phyloP scores from a whole-genome alignment of 73 alveolate genomes.

The Tetrahymena malaccensis region DNA sequence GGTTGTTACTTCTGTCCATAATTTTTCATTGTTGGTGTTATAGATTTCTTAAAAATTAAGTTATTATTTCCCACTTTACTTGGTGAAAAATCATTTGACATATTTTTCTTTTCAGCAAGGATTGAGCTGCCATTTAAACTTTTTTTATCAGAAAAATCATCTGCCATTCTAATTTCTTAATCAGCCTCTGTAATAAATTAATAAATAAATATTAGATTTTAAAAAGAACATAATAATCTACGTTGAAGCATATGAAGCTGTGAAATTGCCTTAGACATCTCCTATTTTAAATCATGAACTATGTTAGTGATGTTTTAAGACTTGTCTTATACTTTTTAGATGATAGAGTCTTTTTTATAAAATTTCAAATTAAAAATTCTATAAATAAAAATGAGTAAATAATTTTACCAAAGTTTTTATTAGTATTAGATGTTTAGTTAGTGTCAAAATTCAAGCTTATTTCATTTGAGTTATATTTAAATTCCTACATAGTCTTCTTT shows the following conservation, averaged over 20 bases:
- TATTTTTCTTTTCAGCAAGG: neutral
- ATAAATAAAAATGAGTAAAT: no score
- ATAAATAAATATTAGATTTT: neutral
- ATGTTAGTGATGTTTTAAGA: conserved; percentile 18
- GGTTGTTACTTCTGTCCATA: neutral
- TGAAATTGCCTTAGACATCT: conserved; percentile 39
- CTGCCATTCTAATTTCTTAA: neutral
- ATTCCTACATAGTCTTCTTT: neutral
- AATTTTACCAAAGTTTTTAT: conserved; percentile 14
- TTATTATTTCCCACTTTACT: neutral
- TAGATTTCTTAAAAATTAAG: neutral
- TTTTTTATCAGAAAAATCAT: neutral
- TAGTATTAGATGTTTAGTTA: conserved; percentile 1
- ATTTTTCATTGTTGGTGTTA: neutral
- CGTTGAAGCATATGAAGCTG: conserved; percentile 15
- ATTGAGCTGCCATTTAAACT: neutral
- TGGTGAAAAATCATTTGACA: neutral
- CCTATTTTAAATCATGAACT: conserved; percentile 34
- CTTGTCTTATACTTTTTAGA: conserved; percentile 29
- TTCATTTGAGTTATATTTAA: neutral
- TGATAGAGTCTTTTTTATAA: conserved; percentile 16
- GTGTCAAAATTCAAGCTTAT: conserved; percentile 16
- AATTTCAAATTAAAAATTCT: neutral
- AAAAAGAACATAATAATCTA: neutral
- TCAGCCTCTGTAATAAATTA: neutral